phyloP scores from a whole-genome alignment of 306 rosid species.

The Medicago lupulina region DNA sequence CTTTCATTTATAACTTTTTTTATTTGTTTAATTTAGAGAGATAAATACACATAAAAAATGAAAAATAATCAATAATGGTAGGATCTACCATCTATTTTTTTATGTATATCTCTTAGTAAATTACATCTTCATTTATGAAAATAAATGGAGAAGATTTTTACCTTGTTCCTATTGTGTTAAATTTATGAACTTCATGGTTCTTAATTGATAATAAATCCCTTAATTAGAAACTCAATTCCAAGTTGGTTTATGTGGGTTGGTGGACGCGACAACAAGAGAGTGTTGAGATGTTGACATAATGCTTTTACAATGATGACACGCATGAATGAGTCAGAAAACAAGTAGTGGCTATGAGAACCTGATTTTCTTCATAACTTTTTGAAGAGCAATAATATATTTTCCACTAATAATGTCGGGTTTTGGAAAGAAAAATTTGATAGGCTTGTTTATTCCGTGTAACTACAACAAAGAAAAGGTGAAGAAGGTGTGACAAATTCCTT shows the following conservation, averaged over 20 bases:
- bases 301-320: conserved; percentile 36
- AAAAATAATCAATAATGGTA: no score
- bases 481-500: not conserved
- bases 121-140: no score
- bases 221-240: conserved; percentile 3
- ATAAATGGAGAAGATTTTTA: no score
- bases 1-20: no score
- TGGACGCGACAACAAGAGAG: conserved; percentile 51
- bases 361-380: conserved; percentile 28
- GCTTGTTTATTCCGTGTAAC: conserved; percentile 3
- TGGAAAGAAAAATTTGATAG: not conserved
- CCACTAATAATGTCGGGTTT: conserved; percentile 47
- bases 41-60: no score
- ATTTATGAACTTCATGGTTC: no score
- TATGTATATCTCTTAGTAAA: no score
- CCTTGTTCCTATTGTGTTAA: no score
- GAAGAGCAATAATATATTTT: conserved; percentile 27
- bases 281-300: conserved; percentile 28
- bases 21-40: no score
- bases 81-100: no score
- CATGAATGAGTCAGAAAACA: conserved; percentile 39
- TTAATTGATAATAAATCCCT: not conserved
- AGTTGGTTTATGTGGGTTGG: conserved; percentile 47
- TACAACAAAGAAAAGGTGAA: not conserved
- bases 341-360: conserved; percentile 30